phyloP scores from a whole-genome alignment of 352 stramenopile species.

The Lagenidium giganteum region DNA sequence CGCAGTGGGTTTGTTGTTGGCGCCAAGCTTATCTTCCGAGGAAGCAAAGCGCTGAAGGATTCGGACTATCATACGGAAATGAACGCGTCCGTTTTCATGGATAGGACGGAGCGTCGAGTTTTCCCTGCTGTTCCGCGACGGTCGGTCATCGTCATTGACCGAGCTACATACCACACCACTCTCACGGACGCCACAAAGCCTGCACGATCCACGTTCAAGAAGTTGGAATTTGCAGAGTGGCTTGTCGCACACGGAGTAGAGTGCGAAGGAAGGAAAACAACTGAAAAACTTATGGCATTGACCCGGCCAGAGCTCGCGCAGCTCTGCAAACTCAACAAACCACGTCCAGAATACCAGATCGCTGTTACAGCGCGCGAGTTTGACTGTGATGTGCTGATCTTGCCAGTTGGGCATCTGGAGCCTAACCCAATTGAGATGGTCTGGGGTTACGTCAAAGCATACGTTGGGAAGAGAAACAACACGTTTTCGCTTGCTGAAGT shows the following conservation, averaged over 20 bases:
- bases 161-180: constrained; percentile 14
- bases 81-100: constrained; percentile 15
- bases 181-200: constrained; percentile 10
- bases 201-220: constrained; percentile 2
- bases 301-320: not conserved
- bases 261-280: too few relatives aligned
- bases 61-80: constrained; percentile 28
- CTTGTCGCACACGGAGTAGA: constrained; percentile 2
- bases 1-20: constrained; percentile 11
- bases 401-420: constrained; percentile 12
- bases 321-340: constrained; percentile 11
- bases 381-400: constrained; percentile 5
- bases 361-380: not conserved
- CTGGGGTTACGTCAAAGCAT: constrained; percentile 10
- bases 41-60: constrained; percentile 18
- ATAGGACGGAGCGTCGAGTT: constrained; percentile 15
- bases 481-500: constrained; percentile 16
- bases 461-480: constrained; percentile 9
- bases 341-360: not conserved
- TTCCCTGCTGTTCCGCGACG: not conserved
- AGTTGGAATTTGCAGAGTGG: constrained; percentile 8
- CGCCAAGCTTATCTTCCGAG: constrained; percentile 19
- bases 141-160: constrained; percentile 21
- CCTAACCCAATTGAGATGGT: constrained; percentile 22
- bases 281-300: constrained; percentile 1